Base-by-base conservation (phyloP, 2,329 filamentous ascomycete genomes). In the Phialocephala subalpina region DNA sequence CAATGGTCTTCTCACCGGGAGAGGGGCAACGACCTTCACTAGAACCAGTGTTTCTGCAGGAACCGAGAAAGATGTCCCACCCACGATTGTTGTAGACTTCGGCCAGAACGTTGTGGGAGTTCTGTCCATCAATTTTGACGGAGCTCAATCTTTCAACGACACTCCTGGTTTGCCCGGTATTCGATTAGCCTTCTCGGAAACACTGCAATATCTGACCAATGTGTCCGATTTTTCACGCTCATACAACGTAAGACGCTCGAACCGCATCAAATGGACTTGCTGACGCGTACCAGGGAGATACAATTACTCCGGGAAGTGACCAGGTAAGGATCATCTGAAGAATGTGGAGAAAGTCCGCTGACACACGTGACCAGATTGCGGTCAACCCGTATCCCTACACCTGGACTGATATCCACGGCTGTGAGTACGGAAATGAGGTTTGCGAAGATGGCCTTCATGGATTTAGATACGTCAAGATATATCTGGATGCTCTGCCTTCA, bases 371-470 rank as follows among this genome's bases (percentile, higher is more conserved):
- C 11, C 61, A 84, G 78, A 78, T 84, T 66, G 82, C 82, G 2
- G 84, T 86, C 18, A 70, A 74, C 42, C 72, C 76, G 2, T 62
- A 77, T 3, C 72, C 77, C 3, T 84, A 82, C 63, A 81, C 77
- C 1, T 86, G 83, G 83, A 78, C 75, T 11, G 75, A 83, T 63
- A 73, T 76, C 40, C 77, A 80, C 60, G 82, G 82, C 12, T 86
- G 83, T 64, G 73, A 80, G 47, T 73, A 79, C 53, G 77, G 73
- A 20, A 75, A 65, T 6, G 73, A 83, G 63, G 82, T 86, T 14
- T 86, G 84, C 69, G 76, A 81, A 0, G 84, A 86, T 64, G 84
- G 84, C 2, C 74, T 86, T 5, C 84, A 86, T 61, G 84, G 83
- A 5, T 86, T 86, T 69, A 80, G 84, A 42, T 86, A 85, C 65